A percentile compares a stretch with the other conserved stretches of the same genome.
Evolutionary conservation across 2,329 filamentous ascomycete species (phyloP).

Genomic region (Pseudogymnoascus sp.): DNA sequence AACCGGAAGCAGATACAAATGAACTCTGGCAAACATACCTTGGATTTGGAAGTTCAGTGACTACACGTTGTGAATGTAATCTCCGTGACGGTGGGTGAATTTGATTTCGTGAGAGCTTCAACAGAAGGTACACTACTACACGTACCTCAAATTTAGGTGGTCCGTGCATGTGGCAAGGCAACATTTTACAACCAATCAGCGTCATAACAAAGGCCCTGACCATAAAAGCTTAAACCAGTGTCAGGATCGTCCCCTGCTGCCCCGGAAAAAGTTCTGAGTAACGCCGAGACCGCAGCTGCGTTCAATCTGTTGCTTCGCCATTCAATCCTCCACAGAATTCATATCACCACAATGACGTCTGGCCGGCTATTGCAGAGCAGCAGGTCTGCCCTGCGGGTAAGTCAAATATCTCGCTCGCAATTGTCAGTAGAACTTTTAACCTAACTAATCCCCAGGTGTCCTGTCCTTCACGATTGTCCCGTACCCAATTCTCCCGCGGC

Average conservation of each 20-base stretch:
- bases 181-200: background rate
- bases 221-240: background rate
- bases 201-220: background rate
- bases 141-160: background rate
- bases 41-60: background rate
- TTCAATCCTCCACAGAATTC: background rate
- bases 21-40: background rate
- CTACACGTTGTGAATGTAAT: background rate
- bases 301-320: constrained; percentile 4
- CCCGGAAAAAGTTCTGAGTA: background rate
- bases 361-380: constrained; percentile 26
- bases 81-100: background rate
- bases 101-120: background rate
- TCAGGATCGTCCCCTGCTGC: constrained; percentile 4
- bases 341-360: constrained; percentile 23
- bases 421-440: constrained; percentile 18
- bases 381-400: constrained; percentile 28
- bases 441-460: constrained; percentile 17
- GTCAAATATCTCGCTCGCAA: background rate
- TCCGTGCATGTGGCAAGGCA: background rate
- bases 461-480: constrained; percentile 14
- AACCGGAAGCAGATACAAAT: background rate
- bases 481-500: constrained; percentile 20
- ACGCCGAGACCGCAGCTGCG: constrained; percentile 8
- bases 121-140: background rate